A percentile compares a stretch with the other conserved stretches of the same genome.
phyloP scores from a whole-genome alignment of 192 early-diverging fungal genomes.

The Coemansia sp. region DNA sequence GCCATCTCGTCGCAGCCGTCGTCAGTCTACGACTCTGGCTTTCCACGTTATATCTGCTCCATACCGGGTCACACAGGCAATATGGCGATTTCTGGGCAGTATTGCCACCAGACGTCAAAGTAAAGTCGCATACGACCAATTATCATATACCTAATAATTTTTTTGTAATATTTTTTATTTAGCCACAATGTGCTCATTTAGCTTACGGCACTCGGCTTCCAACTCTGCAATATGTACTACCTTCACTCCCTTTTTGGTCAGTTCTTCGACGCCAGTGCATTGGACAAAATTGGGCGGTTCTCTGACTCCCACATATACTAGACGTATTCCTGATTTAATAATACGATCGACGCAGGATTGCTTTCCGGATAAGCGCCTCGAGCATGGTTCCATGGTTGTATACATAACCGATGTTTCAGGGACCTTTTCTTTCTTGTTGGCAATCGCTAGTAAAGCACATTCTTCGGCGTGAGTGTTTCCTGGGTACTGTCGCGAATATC shows the following conservation, averaged over 20 bases:
- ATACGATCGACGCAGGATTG: conserved; percentile 71
- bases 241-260: conserved; percentile 65
- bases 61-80: background rate
- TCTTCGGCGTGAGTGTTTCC: conserved; percentile 99
- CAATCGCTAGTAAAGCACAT: conserved; percentile 75
- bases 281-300: conserved; percentile 86
- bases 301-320: conserved; percentile 78
- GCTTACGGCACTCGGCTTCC: conserved; percentile 67
- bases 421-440: background rate
- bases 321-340: conserved; percentile 59
- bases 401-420: conserved; percentile 53
- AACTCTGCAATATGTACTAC: conserved; percentile 73
- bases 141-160: background rate
- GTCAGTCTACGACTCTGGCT: background rate
- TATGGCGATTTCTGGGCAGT: background rate
- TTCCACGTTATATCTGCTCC: background rate
- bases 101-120: background rate
- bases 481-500: conserved; percentile 88
- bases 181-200: conserved; percentile 61
- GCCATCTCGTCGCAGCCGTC: background rate
- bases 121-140: background rate
- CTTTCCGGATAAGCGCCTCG: conserved; percentile 81
- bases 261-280: conserved; percentile 72
- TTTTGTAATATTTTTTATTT: background rate
- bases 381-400: conserved; percentile 99